These are phyloP conservation scores for Echium plantagineum DNA, from an alignment of 257 asterid species.

Conservation along the genomic window DNA sequence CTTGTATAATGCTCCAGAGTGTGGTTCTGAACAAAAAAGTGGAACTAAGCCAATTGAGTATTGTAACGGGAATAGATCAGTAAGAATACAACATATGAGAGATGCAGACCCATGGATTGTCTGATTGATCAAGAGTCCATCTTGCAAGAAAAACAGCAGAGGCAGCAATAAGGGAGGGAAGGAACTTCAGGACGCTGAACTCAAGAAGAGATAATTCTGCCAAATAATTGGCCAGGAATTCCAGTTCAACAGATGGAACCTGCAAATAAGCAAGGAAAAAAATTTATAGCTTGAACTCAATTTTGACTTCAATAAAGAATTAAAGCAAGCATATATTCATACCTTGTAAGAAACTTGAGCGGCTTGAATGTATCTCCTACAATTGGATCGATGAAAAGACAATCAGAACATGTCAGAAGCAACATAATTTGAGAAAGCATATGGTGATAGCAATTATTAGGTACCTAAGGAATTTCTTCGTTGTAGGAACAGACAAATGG, in stretches of 20 bases:
- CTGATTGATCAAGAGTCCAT: slow-evolving; percentile 53
- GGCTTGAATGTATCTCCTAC: slow-evolving; percentile 95
- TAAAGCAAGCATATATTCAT: slow-evolving; percentile 9
- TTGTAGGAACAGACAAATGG: slow-evolving; percentile 73
- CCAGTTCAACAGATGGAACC: slow-evolving; percentile 83
- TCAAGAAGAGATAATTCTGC: slow-evolving; percentile 66
- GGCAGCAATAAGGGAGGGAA: slow-evolving; percentile 83
- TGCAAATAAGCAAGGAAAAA: slow-evolving; percentile 27
- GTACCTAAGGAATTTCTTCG: slow-evolving; percentile 94
- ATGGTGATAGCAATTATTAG: not conserved
- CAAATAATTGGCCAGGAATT: slow-evolving; percentile 72
- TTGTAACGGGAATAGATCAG: not conserved
- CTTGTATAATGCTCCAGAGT: slow-evolving; percentile 24
- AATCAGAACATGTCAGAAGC: slow-evolving; percentile 9
- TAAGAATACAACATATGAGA: slow-evolving; percentile 11
- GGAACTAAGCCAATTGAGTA: not conserved
- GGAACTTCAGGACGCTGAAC: slow-evolving; percentile 57
- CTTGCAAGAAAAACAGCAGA: slow-evolving; percentile 33
- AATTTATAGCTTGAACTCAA: slow-evolving; percentile 6
- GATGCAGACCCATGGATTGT: slow-evolving; percentile 75
- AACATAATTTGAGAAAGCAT: not conserved
- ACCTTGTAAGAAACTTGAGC: slow-evolving; percentile 85
- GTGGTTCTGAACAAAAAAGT: slow-evolving; percentile 20
- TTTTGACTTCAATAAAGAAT: slow-evolving; percentile 8
- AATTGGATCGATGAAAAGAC: slow-evolving; percentile 8